These are phyloP conservation scores for Ceratocystis cubensis DNA, from an alignment of 2,329 filamentous ascomycete species.

Conservation along the genomic window DNA sequence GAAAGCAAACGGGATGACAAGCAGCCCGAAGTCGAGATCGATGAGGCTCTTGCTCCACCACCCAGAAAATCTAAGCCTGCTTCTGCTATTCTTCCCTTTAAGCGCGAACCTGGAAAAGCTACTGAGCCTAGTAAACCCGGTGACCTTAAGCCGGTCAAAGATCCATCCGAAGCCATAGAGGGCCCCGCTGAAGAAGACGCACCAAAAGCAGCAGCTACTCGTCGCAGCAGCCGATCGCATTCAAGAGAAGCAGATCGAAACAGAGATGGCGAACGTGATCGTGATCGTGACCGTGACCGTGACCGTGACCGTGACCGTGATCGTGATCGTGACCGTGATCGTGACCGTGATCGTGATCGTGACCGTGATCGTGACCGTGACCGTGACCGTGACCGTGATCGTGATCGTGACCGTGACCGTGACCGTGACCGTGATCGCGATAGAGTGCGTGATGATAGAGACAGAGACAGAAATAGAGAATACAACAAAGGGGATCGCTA, in stretches of 20 bases:
- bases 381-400: background rate
- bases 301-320: background rate
- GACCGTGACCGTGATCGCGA: background rate
- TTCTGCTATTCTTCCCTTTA: constrained; percentile 47
- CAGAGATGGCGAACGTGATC: background rate
- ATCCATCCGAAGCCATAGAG: constrained; percentile 28
- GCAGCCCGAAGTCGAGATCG: constrained; percentile 44
- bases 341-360: background rate
- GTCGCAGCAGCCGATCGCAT: constrained; percentile 5
- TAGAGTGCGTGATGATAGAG: background rate
- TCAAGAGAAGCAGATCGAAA: background rate
- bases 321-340: background rate
- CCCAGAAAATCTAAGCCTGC: constrained; percentile 40
- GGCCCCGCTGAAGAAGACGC: constrained; percentile 1
- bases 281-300: background rate
- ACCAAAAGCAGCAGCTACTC: background rate
- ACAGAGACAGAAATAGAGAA: background rate
- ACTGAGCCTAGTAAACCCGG: constrained; percentile 33
- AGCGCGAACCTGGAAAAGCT: constrained; percentile 27
- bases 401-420: background rate
- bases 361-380: background rate
- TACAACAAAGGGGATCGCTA: background rate
- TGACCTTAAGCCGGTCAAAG: constrained; percentile 27
- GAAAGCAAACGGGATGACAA: constrained; percentile 43
- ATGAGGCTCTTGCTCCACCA: constrained; percentile 43